Conservation (phyloP, 352 stramenopile genomes). For the Saprolegnia parasitica region DNA sequence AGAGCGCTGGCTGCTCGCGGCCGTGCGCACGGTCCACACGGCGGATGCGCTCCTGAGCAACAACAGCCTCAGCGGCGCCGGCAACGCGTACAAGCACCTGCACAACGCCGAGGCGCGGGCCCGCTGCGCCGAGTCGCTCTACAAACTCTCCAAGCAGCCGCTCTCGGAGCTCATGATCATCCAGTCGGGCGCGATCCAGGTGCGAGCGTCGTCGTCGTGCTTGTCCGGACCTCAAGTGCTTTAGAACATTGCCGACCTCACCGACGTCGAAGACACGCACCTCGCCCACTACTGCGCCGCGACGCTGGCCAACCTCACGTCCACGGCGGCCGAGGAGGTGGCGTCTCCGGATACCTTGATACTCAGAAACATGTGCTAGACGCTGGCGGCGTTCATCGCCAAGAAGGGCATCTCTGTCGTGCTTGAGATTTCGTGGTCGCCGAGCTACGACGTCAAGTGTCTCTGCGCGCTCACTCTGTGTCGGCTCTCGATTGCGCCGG, state of each 20-base stretch:
- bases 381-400: slow-evolving; percentile 47
- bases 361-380: neutral
- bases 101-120: slow-evolving; percentile 54
- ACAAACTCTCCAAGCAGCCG: slow-evolving; percentile 69
- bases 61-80: neutral
- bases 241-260: slow-evolving; percentile 60
- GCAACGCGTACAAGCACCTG: slow-evolving; percentile 5
- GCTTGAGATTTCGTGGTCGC: slow-evolving; percentile 65
- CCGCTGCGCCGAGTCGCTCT: slow-evolving; percentile 67
- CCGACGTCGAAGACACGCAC: slow-evolving; percentile 51
- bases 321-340: slow-evolving; percentile 31
- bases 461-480: slow-evolving; percentile 60
- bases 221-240: neutral
- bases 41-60: slow-evolving; percentile 1
- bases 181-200: slow-evolving; percentile 48
- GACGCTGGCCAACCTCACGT: slow-evolving; percentile 60
- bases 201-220: neutral
- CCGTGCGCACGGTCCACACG: slow-evolving; percentile 5
- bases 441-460: slow-evolving; percentile 60
- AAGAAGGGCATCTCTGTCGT: slow-evolving; percentile 53
- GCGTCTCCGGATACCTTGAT: neutral
- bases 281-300: slow-evolving; percentile 58
- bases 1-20: slow-evolving; percentile 23
- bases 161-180: slow-evolving; percentile 59
- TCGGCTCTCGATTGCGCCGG: slow-evolving; percentile 42